These are phyloP conservation scores for Sporothrix mexicana DNA, from an alignment of 2,329 filamentous ascomycete species.

Conservation along the genomic window DNA sequence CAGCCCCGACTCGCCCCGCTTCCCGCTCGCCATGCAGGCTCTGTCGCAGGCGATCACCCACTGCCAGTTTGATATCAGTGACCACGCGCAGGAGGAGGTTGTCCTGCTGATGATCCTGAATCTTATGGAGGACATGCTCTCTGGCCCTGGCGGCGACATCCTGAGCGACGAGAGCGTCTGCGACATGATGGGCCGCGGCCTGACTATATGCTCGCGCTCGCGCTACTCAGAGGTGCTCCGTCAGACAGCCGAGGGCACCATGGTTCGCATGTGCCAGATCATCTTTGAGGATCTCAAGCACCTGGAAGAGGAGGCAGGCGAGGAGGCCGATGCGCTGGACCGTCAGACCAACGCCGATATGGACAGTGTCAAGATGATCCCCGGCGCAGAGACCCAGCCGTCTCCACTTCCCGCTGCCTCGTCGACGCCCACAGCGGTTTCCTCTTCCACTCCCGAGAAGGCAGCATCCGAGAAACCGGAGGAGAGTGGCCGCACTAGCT, in stretches of 20 bases:
- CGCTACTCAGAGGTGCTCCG: conserved; percentile 89
- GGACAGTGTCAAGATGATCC: conserved; percentile 83
- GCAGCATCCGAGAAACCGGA: not conserved
- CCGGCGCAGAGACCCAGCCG: conserved; percentile 61
- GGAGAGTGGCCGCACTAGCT: not conserved
- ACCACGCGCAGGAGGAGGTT: conserved; percentile 92
- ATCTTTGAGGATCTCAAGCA: conserved; percentile 94
- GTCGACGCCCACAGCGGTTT: conserved; percentile 33
- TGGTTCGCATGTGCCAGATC: conserved; percentile 99
- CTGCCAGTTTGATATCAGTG: conserved; percentile 95
- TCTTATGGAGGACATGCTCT: conserved; percentile 98
- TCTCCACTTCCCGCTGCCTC: conserved; percentile 31
- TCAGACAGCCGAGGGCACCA: conserved; percentile 90
- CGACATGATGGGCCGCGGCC: conserved; percentile 97
- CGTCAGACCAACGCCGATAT: conserved; percentile 70
- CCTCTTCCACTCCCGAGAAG: not conserved
- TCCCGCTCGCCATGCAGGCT: conserved; percentile 90
- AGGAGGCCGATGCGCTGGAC: conserved; percentile 69
- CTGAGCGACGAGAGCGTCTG: conserved; percentile 98
- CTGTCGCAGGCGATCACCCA: conserved; percentile 95
- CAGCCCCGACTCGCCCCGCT: conserved; percentile 79
- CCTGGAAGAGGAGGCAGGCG: conserved; percentile 75
- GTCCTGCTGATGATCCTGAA: conserved; percentile 93
- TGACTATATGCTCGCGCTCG: conserved; percentile 96
- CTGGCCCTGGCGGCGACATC: conserved; percentile 86